These are phyloP conservation scores for Penicillium sp. DNA, from an alignment of 2,329 filamentous ascomycete genomes.

Conservation along the genomic window DNA sequence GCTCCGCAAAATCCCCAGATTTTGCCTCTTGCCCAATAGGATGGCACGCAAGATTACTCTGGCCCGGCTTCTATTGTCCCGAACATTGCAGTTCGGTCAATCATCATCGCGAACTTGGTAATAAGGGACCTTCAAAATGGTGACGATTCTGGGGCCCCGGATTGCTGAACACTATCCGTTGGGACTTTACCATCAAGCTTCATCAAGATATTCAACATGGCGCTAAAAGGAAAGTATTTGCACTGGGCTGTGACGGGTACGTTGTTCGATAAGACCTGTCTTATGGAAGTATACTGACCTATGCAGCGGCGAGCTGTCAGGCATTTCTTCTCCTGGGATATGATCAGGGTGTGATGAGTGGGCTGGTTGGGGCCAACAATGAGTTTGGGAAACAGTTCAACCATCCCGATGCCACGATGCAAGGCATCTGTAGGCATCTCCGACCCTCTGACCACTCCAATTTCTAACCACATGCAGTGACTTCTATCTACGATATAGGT, in stretches of 20 bases:
- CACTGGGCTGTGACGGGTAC: constrained; percentile 23
- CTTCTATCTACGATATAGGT: constrained; percentile 31
- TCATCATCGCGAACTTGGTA: constrained; percentile 3
- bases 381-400: constrained; percentile 40
- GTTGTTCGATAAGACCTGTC: background rate
- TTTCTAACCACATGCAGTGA: constrained; percentile 5
- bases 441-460: background rate
- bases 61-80: constrained; percentile 9
- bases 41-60: background rate
- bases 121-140: constrained; percentile 1
- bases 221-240: constrained; percentile 16
- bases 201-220: constrained; percentile 9
- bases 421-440: constrained; percentile 29
- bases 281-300: background rate
- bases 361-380: constrained; percentile 47
- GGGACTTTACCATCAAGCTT: background rate
- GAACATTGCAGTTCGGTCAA: constrained; percentile 10
- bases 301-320: constrained; percentile 22
- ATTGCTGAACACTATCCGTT: background rate
- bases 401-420: constrained; percentile 37
- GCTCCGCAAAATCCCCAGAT: constrained; percentile 6
- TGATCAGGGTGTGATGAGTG: constrained; percentile 44
- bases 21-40: constrained; percentile 1
- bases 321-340: constrained; percentile 24
- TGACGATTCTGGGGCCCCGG: constrained; percentile 7